Conservation (phyloP, 306 rosid species). For the Ziziphus jujuba region DNA sequence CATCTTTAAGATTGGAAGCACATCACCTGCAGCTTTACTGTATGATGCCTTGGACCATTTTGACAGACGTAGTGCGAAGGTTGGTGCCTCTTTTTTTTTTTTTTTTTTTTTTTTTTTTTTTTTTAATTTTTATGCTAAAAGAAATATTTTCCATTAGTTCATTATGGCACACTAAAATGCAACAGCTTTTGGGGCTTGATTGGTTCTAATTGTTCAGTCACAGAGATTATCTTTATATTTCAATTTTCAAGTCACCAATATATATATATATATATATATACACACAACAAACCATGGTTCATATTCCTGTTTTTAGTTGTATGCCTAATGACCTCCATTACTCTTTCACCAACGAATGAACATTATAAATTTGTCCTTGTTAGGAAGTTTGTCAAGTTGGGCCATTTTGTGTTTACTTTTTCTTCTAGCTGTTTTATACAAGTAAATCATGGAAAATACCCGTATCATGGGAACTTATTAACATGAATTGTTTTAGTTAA, state of each 20-base stretch:
- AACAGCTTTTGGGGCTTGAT: background rate
- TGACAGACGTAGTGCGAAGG: constrained; percentile 99
- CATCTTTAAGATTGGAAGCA: constrained; percentile 90
- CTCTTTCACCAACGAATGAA: background rate
- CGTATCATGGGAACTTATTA: no score
- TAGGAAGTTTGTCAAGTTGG: background rate
- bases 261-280: no score
- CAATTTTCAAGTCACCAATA: background rate
- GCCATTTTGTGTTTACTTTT: background rate
- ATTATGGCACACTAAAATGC: background rate
- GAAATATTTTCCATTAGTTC: background rate
- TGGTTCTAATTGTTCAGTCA: background rate
- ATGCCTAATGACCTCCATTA: background rate
- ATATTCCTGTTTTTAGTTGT: background rate
- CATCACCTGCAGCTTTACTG: constrained; percentile 92
- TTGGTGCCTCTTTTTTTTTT: constrained; percentile 24
- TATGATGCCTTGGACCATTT: constrained; percentile 98
- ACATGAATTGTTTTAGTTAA: no score
- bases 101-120: no score
- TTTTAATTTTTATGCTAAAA: background rate
- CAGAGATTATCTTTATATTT: background rate
- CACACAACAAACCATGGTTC: background rate
- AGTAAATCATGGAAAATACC: no score
- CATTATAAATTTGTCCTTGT: background rate
- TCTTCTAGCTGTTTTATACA: no score